phyloP scores from a whole-genome alignment of 257 asterid genomes.

The Gardenia jasminoides region DNA sequence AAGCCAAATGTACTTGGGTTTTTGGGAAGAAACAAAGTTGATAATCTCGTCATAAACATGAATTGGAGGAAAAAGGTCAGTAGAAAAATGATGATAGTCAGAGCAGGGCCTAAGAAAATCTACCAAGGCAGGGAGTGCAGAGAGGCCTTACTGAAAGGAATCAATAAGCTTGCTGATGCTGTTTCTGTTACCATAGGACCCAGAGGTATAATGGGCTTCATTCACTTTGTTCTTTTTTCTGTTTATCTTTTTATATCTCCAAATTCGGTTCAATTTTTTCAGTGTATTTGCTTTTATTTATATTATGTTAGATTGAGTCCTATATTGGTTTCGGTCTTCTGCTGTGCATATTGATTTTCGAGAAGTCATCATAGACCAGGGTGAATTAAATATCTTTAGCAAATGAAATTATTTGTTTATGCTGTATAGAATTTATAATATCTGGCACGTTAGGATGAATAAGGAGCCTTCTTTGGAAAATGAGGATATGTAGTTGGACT shows the following conservation, averaged over 20 bases:
- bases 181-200: constrained; percentile 96
- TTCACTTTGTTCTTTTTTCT: not conserved
- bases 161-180: constrained; percentile 93
- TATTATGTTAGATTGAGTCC: no score
- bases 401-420: no score
- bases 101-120: constrained; percentile 83
- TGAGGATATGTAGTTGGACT: no score
- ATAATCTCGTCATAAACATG: not conserved
- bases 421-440: no score
- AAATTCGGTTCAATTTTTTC: not conserved
- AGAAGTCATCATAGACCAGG: no score
- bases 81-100: constrained; percentile 42
- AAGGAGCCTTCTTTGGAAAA: no score
- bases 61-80: constrained; percentile 11
- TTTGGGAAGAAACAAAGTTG: constrained; percentile 31
- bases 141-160: constrained; percentile 73
- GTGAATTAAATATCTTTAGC: no score
- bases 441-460: no score
- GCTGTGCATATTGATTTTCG: no score
- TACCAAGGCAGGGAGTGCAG: constrained; percentile 70
- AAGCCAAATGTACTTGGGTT: constrained; percentile 34
- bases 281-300: not conserved
- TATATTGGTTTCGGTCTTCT: not conserved
- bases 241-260: not conserved
- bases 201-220: constrained; percentile 45